These are phyloP conservation scores for Stenogyne calaminthoides DNA, from an alignment of 305 asterid species.

Conservation along the genomic window DNA sequence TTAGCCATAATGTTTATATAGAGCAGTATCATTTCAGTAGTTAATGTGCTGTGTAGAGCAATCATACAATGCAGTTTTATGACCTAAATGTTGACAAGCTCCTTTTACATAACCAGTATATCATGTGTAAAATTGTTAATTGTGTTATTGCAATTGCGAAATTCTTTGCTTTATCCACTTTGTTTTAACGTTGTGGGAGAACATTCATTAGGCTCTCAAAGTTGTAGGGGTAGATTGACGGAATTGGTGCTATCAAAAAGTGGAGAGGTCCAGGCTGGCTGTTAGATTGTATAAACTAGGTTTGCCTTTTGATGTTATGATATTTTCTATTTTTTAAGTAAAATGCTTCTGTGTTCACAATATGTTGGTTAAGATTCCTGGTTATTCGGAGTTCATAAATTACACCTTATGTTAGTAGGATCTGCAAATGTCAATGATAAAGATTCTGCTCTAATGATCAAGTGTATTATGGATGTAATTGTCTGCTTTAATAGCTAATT, in stretches of 20 bases:
- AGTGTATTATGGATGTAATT: background rate
- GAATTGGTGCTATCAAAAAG: slow-evolving; percentile 1
- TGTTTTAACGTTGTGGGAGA: background rate
- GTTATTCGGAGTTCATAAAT: background rate
- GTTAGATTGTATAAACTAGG: background rate
- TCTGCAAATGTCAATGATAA: background rate
- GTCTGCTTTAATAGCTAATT: background rate
- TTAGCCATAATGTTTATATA: no score
- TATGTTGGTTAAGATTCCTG: background rate
- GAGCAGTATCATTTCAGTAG: background rate
- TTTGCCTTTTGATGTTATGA: background rate
- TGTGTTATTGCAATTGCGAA: background rate
- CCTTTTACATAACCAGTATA: background rate
- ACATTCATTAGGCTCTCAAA: background rate
- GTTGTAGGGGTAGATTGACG: background rate
- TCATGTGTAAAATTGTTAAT: background rate
- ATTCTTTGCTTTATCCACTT: slow-evolving; percentile 1
- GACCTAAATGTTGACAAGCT: background rate
- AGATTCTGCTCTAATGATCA: background rate
- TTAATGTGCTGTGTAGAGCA: slow-evolving; percentile 4
- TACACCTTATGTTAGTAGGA: background rate
- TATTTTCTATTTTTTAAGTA: background rate
- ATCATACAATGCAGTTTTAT: background rate
- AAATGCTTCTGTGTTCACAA: background rate
- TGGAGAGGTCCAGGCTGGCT: slow-evolving; percentile 2